Percentiles rank a stretch among this genome's conserved stretches.
Conservation (phyloP, 805 yeast species). For the Pichia nanzhaoensis region DNA sequence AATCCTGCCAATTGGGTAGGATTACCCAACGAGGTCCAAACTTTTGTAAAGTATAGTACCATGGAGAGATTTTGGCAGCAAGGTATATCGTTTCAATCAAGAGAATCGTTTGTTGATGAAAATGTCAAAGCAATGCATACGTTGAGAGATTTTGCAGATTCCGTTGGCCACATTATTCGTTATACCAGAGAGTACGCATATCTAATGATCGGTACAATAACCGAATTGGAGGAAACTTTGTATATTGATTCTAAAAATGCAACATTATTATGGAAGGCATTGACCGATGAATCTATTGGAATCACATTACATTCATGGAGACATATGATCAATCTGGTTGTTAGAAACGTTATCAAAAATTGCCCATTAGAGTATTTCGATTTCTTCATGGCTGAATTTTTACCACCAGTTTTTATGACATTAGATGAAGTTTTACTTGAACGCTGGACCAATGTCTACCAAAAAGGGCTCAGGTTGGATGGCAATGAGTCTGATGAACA, state of each 20-base stretch:
- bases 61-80: slow-evolving; percentile 98
- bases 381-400: slow-evolving; percentile 64
- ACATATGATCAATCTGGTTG: slow-evolving; percentile 85
- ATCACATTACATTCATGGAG: slow-evolving; percentile 95
- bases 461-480: slow-evolving; percentile 49
- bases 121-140: slow-evolving; percentile 92
- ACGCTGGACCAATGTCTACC: slow-evolving; percentile 67
- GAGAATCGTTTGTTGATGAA: slow-evolving; percentile 91
- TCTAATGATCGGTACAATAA: slow-evolving; percentile 79
- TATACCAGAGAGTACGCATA: slow-evolving; percentile 96
- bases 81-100: slow-evolving; percentile 90
- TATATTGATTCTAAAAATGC: slow-evolving; percentile 84
- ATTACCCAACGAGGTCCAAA: slow-evolving; percentile 82
- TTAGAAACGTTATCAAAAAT: slow-evolving; percentile 78
- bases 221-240: slow-evolving; percentile 82
- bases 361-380: slow-evolving; percentile 72
- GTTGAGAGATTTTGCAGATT: slow-evolving; percentile 92
- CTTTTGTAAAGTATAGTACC: slow-evolving; percentile 84
- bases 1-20: slow-evolving; percentile 88
- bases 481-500: slow-evolving; percentile 65
- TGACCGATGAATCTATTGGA: slow-evolving; percentile 80
- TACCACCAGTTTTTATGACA: slow-evolving; percentile 69
- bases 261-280: slow-evolving; percentile 68
- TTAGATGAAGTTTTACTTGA: slow-evolving; percentile 67
- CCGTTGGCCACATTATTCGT: slow-evolving; percentile 91